Conservation (phyloP, 2,329 filamentous ascomycete species). For the Xylariaceae sp. region DNA sequence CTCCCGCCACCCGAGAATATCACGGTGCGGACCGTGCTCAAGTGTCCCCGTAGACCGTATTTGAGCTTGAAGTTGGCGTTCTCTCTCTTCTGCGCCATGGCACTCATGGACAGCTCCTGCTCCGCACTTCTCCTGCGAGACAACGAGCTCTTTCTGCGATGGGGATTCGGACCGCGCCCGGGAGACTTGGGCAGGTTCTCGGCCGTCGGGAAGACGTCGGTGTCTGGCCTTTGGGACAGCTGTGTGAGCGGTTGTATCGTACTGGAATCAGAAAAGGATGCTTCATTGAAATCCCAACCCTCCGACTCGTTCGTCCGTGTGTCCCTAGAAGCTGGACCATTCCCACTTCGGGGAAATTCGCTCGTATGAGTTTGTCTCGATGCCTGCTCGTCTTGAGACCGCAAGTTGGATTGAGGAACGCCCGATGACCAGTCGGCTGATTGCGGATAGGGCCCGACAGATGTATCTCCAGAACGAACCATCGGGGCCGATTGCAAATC, state of each 20-base stretch:
- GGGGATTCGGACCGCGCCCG: constrained; percentile 59
- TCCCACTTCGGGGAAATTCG: constrained; percentile 37
- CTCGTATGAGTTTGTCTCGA: constrained; percentile 34
- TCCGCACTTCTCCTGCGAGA: constrained; percentile 67
- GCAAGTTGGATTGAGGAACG: constrained; percentile 16
- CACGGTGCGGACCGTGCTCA: constrained; percentile 88
- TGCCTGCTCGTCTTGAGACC: constrained; percentile 24
- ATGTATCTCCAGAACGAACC: constrained; percentile 47
- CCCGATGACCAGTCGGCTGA: constrained; percentile 27
- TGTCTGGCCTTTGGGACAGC: constrained; percentile 66
- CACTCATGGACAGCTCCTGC: constrained; percentile 50
- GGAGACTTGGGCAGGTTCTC: constrained; percentile 79
- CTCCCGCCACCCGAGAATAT: constrained; percentile 97
- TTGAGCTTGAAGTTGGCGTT: constrained; percentile 81
- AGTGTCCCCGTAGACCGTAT: constrained; percentile 84
- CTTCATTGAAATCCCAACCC: constrained; percentile 90
- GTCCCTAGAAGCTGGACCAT: constrained; percentile 40
- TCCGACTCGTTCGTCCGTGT: constrained; percentile 55
- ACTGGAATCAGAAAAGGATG: constrained; percentile 54
- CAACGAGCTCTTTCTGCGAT: constrained; percentile 76
- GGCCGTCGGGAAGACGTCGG: constrained; percentile 78
- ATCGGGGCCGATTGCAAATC: constrained; percentile 46
- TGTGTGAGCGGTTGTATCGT: constrained; percentile 41
- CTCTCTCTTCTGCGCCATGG: constrained; percentile 55
- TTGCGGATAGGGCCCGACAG: constrained; percentile 36